Conservation (phyloP, 768 basidiomycete species). For the Candolleomyces eurysporus region DNA sequence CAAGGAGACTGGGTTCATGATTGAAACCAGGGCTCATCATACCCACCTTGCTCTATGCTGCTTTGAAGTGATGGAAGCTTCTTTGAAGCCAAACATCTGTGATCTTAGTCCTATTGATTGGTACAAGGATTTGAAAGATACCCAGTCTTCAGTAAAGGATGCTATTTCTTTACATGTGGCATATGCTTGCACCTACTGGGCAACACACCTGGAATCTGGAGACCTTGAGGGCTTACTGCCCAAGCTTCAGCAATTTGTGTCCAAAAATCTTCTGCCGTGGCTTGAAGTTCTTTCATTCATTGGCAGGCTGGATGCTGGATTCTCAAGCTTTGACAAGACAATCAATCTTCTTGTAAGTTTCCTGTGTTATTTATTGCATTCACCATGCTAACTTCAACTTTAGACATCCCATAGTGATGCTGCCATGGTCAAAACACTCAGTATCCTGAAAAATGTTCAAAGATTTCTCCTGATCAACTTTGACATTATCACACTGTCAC, state of each 20-base stretch:
- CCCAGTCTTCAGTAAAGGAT: background rate
- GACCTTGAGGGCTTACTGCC: background rate
- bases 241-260: background rate
- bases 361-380: background rate
- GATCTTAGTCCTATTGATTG: background rate
- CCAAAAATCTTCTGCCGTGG: background rate
- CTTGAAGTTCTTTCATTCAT: background rate
- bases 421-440: background rate
- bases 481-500: background rate
- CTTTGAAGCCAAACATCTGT: background rate
- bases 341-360: background rate
- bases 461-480: background rate
- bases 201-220: background rate
- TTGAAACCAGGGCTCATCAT: background rate
- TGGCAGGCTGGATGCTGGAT: background rate
- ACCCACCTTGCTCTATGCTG: background rate
- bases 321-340: background rate
- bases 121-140: background rate
- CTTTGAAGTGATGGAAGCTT: background rate
- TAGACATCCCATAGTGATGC: background rate
- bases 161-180: background rate
- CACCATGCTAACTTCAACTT: background rate
- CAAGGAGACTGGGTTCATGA: background rate
- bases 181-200: conserved; percentile 2
- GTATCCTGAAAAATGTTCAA: background rate